phyloP scores from a whole-genome alignment of 345 rosid species.

The Melaleuca quinquenervia region DNA sequence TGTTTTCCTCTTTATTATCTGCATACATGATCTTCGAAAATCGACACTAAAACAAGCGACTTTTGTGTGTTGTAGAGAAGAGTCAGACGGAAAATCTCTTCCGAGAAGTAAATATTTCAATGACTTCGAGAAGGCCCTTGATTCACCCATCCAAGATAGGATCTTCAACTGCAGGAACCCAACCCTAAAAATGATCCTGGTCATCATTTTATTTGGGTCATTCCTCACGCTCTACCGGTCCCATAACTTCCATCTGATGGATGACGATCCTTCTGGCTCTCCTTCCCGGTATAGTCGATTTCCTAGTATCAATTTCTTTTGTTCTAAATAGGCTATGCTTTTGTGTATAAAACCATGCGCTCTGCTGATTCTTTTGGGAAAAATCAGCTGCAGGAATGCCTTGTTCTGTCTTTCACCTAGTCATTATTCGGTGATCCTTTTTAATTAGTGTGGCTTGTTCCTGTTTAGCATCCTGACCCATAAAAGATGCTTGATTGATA shows the following conservation, averaged over 20 bases:
- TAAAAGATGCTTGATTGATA: not conserved
- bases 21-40: not conserved
- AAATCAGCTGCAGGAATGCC: not conserved
- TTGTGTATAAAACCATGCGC: not conserved
- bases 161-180: conserved; percentile 36
- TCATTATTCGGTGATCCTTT: not conserved
- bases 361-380: not conserved
- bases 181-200: conserved; percentile 31
- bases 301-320: not conserved
- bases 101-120: conserved; percentile 31
- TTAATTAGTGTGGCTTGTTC: not conserved
- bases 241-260: conserved; percentile 2
- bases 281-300: not conserved
- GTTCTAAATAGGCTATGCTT: not conserved
- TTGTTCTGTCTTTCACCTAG: not conserved
- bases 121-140: conserved; percentile 51
- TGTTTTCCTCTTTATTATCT: not conserved
- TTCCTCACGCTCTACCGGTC: conserved; percentile 43
- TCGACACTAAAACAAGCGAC: not conserved
- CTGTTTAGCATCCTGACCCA: not conserved
- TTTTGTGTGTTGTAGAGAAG: conserved; percentile 27
- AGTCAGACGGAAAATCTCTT: conserved; percentile 25
- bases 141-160: conserved; percentile 38
- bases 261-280: not conserved
- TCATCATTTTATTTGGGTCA: conserved; percentile 39